Evolutionary conservation across 148 eudicot species (phyloP).

Genomic region (Silene uniflora): DNA sequence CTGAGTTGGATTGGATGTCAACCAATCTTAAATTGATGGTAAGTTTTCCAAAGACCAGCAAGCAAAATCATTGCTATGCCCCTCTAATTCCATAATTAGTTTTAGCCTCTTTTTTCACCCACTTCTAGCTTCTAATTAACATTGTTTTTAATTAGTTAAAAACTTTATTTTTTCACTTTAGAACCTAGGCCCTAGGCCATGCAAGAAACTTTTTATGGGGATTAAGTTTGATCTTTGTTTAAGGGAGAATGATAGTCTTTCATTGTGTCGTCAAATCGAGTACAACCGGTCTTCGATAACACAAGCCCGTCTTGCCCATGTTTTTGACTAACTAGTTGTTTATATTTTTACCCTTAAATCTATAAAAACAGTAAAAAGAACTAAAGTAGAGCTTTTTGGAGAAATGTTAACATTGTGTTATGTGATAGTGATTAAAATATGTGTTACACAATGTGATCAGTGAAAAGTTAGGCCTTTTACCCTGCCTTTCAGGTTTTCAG

Average conservation of each 20-base stretch:
- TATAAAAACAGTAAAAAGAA: too few relatives aligned
- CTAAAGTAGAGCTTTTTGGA: background rate
- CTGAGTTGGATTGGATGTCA: slow-evolving; percentile 23
- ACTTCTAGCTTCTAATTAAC: background rate
- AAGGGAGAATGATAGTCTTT: background rate
- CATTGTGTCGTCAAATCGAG: background rate
- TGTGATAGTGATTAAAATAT: background rate
- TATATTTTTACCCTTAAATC: too few relatives aligned
- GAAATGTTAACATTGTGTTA: slow-evolving; percentile 12
- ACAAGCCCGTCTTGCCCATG: too few relatives aligned
- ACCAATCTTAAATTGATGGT: slow-evolving; percentile 19
- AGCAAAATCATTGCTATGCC: slow-evolving; percentile 30
- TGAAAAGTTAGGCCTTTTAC: slow-evolving; percentile 19
- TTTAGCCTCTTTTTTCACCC: slow-evolving; percentile 1
- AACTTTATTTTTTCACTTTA: background rate
- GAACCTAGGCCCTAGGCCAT: slow-evolving; percentile 14
- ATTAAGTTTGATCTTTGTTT: background rate
- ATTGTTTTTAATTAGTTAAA: background rate
- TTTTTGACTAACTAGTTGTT: too few relatives aligned
- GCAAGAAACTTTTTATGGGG: slow-evolving; percentile 15
- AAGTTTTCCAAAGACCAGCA: slow-evolving; percentile 27
- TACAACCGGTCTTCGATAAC: too few relatives aligned
- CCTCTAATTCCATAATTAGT: slow-evolving; percentile 9
- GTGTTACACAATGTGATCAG: slow-evolving; percentile 7
- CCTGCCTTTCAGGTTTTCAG: slow-evolving; percentile 7